phyloP scores from a whole-genome alignment of 179 eudicot genomes.

The Camellia oleifera region DNA sequence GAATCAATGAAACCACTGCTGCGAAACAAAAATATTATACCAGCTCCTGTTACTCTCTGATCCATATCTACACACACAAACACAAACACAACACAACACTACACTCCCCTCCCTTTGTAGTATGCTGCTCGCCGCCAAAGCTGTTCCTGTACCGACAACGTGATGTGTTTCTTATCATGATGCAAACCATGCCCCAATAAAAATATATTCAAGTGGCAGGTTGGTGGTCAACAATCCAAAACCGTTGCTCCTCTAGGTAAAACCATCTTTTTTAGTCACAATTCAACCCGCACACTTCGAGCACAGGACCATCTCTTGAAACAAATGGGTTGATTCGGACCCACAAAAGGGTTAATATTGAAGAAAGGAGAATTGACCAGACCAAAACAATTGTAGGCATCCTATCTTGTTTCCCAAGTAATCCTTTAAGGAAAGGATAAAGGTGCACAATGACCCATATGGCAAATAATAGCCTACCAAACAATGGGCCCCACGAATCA shows the following conservation, averaged over 20 bases:
- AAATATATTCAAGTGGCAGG: background rate
- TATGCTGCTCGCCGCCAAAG: background rate
- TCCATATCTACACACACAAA: background rate
- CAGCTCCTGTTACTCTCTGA: background rate
- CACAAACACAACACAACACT: background rate
- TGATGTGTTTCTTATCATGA: background rate
- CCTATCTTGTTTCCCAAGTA: constrained; percentile 53
- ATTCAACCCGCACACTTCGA: constrained; percentile 82
- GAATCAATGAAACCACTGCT: constrained; percentile 1
- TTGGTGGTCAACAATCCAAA: background rate
- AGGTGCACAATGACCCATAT: constrained; percentile 50
- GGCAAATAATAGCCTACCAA: constrained; percentile 46
- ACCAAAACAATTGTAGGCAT: constrained; percentile 50
- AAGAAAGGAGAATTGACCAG: constrained; percentile 81
- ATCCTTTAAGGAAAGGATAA: constrained; percentile 44
- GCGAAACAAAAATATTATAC: background rate
- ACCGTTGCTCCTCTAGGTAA: background rate
- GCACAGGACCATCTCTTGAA: constrained; percentile 64
- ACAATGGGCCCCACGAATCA: constrained; percentile 51
- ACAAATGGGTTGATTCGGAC: constrained; percentile 84
- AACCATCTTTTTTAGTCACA: constrained; percentile 38
- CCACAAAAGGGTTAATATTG: constrained; percentile 84
- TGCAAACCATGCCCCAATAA: background rate
- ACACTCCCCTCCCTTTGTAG: background rate
- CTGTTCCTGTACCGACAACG: background rate